phyloP scores from a whole-genome alignment of 208 protist species.

The Trypanosoma avium region DNA sequence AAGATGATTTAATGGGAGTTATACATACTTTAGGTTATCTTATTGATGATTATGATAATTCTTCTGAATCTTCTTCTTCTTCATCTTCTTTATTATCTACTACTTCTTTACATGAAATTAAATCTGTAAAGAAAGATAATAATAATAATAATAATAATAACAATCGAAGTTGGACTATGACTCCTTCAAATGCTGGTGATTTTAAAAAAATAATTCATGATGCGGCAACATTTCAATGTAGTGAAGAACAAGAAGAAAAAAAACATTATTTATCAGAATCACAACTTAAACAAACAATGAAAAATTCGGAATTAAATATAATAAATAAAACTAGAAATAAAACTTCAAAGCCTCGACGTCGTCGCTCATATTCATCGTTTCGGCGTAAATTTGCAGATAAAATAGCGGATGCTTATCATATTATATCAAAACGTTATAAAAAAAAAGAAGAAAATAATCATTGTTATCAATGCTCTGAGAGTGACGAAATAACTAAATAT shows the following conservation, averaged over 20 bases:
- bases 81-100: slow-evolving; percentile 11
- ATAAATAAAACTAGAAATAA: background rate
- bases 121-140: background rate
- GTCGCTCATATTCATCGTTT: slow-evolving; percentile 26
- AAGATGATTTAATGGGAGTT: slow-evolving; percentile 42
- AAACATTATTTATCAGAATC: no score
- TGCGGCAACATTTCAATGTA: background rate
- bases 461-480: no score
- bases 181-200: no score
- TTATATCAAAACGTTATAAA: slow-evolving; percentile 1
- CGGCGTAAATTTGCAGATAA: slow-evolving; percentile 16
- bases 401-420: slow-evolving; percentile 12
- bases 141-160: background rate
- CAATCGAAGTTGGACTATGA: no score
- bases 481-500: no score
- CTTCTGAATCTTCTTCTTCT: background rate
- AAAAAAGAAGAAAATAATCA: background rate
- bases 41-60: slow-evolving; percentile 28
- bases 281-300: no score
- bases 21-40: slow-evolving; percentile 36
- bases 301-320: no score
- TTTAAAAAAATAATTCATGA: no score
- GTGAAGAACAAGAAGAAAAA: no score
- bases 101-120: no score
- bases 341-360: background rate